Evolutionary conservation across 345 rosid species (phyloP), one percentile per base, ranked within the genome.

Genomic region (Salix suchowensis): DNA sequence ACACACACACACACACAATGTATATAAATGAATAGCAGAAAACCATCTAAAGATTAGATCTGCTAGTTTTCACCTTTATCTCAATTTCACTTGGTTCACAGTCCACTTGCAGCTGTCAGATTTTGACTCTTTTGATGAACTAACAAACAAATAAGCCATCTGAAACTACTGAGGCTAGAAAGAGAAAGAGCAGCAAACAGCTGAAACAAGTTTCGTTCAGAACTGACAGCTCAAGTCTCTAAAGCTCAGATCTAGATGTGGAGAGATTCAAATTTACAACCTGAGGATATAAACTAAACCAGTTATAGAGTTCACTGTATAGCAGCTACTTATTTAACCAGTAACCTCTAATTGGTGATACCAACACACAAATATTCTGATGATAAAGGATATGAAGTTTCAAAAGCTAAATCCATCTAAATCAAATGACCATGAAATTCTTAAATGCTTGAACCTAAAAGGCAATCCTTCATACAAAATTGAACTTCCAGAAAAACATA

Each of bases 311-410:
- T 55, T 55, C 62, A 3, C 28, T n/a, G 62, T 55, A 55, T 11
- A 23, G n/a, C 23, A 55, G 28, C 28, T 55, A 21, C 62, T n/a
- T n/a, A 55, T 55, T 55, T n/a, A 21, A 55, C 23, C 10, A 2
- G 24, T 55, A 55, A 21, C 62, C 26, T 23, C 14, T 2, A 14
- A 48, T 7, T 28, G 73, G 19, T 70, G 13, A 70, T 26, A n/a
- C 14, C 62, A n/a, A n/a, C 6, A 55, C 6, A 0, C 55, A 50
- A 55, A 55, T 55, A 55, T 55, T 23, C 28, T 9, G 28, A 55
- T 55, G 26, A 73, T 42, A 19, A 36, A 72, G 68, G 58, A 28
- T n/a, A 42, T 73, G 36, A 60, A 73, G 52, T 73, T 73, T 9
- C 6, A 2, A 24, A 40, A 42, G 60, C 19, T 62, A 42, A 42